Evolutionary conservation across 2,329 filamentous ascomycete species (phyloP).

Genomic region (Monosporascus sp.): DNA sequence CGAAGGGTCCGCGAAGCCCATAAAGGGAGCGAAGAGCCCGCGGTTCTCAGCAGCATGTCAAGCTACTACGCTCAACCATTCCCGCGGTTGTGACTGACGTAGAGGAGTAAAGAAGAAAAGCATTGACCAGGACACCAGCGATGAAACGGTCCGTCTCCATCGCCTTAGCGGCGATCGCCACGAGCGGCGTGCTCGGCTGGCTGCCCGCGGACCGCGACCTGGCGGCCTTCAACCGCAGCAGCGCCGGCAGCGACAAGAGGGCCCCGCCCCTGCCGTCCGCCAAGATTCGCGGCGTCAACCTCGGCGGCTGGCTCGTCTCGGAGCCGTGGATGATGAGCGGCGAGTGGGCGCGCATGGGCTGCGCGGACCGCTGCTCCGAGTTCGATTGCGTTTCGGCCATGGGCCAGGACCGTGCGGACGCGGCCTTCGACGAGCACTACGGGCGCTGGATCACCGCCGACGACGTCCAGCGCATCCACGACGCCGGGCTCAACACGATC

Average conservation of each 20-base stretch:
- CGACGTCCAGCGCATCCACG: constrained; percentile 45
- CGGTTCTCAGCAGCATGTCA: too few species aligned
- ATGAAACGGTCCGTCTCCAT: background rate
- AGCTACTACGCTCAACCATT: too few species aligned
- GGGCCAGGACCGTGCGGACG: constrained; percentile 41
- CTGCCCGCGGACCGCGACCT: background rate
- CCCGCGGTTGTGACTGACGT: too few species aligned
- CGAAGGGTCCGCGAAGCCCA: too few species aligned
- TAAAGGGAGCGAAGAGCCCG: too few species aligned
- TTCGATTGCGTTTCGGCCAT: constrained; percentile 48
- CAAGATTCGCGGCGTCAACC: constrained; percentile 52
- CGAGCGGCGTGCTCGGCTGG: background rate
- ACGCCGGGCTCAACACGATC: constrained; percentile 47
- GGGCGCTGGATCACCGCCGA: constrained; percentile 41
- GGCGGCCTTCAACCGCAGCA: background rate
- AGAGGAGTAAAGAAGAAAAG: too few species aligned
- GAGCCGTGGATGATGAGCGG: constrained; percentile 49
- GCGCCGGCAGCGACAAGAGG: background rate
- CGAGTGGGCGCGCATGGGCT: constrained; percentile 45
- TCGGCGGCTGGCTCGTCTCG: constrained; percentile 46
- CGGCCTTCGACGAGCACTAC: constrained; percentile 47
- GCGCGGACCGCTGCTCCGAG: constrained; percentile 39
- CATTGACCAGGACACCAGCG: too few species aligned
- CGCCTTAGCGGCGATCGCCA: background rate
- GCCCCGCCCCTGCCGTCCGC: background rate